These are phyloP conservation scores for Magnolia changhungtana DNA, from an alignment of 164 flowering plant genomes.

Conservation along the genomic window DNA sequence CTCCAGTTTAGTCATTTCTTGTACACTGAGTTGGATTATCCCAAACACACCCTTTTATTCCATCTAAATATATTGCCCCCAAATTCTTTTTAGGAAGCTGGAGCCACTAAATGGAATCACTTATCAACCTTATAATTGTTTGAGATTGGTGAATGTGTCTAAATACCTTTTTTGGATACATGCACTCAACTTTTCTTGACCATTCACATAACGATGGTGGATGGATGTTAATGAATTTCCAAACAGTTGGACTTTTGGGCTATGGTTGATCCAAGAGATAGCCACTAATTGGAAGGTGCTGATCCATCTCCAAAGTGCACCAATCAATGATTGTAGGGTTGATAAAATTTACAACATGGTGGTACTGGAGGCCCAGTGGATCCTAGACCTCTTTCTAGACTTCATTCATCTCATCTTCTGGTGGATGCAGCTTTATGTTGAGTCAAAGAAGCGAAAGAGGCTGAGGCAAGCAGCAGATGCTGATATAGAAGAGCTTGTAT, in stretches of 20 bases:
- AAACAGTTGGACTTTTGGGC: neutral
- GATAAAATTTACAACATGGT: neutral
- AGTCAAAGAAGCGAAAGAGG: conserved; percentile 65
- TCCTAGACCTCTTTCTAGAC: neutral
- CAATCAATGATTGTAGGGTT: neutral
- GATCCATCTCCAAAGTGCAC: neutral
- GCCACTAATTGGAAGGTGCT: neutral
- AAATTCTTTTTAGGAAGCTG: too few species aligned
- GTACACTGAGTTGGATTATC: too few species aligned
- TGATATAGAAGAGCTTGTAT: conserved; percentile 47
- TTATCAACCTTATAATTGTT: too few species aligned
- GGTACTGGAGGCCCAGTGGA: neutral
- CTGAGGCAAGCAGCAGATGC: conserved; percentile 25
- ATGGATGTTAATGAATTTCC: neutral
- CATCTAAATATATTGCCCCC: too few species aligned
- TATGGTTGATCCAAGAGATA: neutral
- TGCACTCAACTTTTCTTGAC: too few species aligned
- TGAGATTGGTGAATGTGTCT: too few species aligned
- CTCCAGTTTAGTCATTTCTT: too few species aligned
- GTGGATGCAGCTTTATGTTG: conserved; percentile 49
- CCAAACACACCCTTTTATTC: too few species aligned
- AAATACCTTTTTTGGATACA: too few species aligned
- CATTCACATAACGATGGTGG: too few species aligned
- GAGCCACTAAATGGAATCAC: too few species aligned
- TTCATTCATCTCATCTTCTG: neutral